These are phyloP conservation scores for Pseudogymnoascus sp. DNA, from an alignment of 2,329 filamentous ascomycete genomes.

Conservation along the genomic window DNA sequence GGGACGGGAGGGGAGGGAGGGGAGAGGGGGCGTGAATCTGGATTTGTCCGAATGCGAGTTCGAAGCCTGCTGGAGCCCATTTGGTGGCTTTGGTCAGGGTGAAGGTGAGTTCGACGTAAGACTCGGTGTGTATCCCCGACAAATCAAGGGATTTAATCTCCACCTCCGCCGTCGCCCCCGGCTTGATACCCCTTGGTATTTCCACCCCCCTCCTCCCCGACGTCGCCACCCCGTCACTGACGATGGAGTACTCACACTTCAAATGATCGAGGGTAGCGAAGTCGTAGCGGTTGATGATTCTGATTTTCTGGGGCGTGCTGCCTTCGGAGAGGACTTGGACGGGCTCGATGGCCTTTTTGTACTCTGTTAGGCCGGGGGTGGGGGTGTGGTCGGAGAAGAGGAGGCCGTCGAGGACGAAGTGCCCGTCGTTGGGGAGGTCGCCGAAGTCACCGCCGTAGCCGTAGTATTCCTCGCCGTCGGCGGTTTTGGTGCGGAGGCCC, in stretches of 20 bases:
- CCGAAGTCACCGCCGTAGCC: constrained; percentile 40
- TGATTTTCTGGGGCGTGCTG: constrained; percentile 16
- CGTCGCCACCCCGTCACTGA: constrained; percentile 32
- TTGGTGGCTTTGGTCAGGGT: constrained; percentile 34
- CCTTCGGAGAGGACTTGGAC: constrained; percentile 26
- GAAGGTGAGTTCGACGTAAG: constrained; percentile 42
- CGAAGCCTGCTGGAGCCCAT: constrained; percentile 47
- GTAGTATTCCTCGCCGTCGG: constrained; percentile 33
- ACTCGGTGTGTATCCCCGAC: constrained; percentile 26
- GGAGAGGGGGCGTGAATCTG: constrained; percentile 32
- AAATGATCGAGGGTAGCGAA: constrained; percentile 46
- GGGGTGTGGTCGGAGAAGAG: constrained; percentile 35
- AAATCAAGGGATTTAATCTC: constrained; percentile 16
- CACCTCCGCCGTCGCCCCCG: constrained; percentile 21
- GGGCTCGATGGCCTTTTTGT: constrained; percentile 36
- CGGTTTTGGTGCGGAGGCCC: constrained; percentile 32
- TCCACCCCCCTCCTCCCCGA: constrained; percentile 31
- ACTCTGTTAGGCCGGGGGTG: constrained; percentile 35
- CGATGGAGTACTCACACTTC: constrained; percentile 36
- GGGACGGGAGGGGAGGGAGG: constrained; percentile 23
- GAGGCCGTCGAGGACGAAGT: constrained; percentile 39
- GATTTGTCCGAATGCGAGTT: constrained; percentile 45
- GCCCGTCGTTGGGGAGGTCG: constrained; percentile 37
- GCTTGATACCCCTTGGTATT: constrained; percentile 40
- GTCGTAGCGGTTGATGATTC: constrained; percentile 42